These are phyloP conservation scores for Pholiota conissans DNA, from an alignment of 768 basidiomycete species.

Conservation along the genomic window DNA sequence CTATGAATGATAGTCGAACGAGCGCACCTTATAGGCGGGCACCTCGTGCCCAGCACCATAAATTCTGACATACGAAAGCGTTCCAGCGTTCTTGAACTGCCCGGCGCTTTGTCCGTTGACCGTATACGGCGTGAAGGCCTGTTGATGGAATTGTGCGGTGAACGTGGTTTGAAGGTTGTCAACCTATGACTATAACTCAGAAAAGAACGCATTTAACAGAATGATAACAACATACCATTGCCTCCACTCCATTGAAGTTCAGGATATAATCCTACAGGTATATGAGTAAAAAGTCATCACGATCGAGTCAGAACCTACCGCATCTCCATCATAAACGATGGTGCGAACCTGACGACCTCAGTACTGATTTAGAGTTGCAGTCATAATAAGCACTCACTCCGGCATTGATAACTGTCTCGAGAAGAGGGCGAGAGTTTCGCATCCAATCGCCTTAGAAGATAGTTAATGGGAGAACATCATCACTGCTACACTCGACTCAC, in stretches of 20 bases:
- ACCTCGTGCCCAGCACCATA: constrained; percentile 46
- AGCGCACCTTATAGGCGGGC: constrained; percentile 36
- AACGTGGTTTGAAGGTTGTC: constrained; percentile 47
- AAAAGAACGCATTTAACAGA: not conserved
- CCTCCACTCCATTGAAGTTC: constrained; percentile 58
- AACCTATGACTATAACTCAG: constrained; percentile 29
- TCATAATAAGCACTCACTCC: constrained; percentile 31
- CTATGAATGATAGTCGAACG: not conserved
- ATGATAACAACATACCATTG: constrained; percentile 39
- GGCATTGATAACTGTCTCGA: constrained; percentile 59
- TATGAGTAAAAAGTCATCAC: not conserved
- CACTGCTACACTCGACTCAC: not conserved
- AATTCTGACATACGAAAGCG: constrained; percentile 51
- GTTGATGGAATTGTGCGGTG: constrained; percentile 36
- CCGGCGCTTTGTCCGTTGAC: constrained; percentile 48
- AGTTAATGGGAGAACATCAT: not conserved
- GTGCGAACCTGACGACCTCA: constrained; percentile 34
- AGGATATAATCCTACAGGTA: constrained; percentile 49
- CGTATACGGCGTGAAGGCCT: constrained; percentile 44
- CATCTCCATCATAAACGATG: constrained; percentile 57
- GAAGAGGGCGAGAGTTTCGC: constrained; percentile 43
- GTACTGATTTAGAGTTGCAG: not conserved
- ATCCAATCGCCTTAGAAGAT: constrained; percentile 55
- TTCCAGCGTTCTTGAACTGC: constrained; percentile 56
- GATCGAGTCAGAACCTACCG: constrained; percentile 30